Conservation (phyloP, 352 stramenopile species). For the Phytophthora boehmeriae region DNA sequence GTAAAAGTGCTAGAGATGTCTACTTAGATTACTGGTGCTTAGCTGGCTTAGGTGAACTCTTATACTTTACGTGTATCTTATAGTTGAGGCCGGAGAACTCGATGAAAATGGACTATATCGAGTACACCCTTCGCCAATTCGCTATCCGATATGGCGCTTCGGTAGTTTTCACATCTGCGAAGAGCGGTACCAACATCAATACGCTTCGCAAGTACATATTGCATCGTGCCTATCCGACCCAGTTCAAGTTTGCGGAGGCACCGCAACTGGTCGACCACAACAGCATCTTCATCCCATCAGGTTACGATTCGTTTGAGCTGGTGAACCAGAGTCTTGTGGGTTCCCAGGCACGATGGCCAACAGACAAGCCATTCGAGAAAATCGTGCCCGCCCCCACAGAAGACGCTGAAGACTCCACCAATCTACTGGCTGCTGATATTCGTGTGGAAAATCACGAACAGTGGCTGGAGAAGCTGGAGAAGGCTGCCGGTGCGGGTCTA, state of each 20-base stretch:
- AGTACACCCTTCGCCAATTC: constrained; percentile 81
- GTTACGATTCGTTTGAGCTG: constrained; percentile 80
- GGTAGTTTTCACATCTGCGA: constrained; percentile 84
- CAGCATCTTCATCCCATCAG: constrained; percentile 75
- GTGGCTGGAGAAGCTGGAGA: constrained; percentile 86
- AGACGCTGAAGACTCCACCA: constrained; percentile 34
- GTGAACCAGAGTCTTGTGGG: constrained; percentile 81
- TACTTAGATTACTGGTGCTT: neutral
- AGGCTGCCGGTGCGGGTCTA: constrained; percentile 72
- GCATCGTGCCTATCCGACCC: constrained; percentile 65
- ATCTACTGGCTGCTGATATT: constrained; percentile 48
- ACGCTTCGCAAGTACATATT: constrained; percentile 77
- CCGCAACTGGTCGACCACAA: constrained; percentile 79
- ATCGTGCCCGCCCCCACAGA: constrained; percentile 69
- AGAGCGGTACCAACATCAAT: constrained; percentile 78
- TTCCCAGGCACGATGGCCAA: constrained; percentile 76
- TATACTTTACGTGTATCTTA: constrained; percentile 1
- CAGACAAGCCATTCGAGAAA: constrained; percentile 82
- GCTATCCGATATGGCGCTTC: constrained; percentile 80
- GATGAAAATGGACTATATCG: constrained; percentile 86
- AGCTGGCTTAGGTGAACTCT: neutral
- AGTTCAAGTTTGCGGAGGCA: constrained; percentile 72
- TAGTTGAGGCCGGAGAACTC: constrained; percentile 80
- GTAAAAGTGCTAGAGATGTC: constrained; percentile 5
- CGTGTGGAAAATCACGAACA: constrained; percentile 70